These are phyloP conservation scores for Vitis rotundifolia DNA, from an alignment of 164 flowering plant species.

Conservation along the genomic window DNA sequence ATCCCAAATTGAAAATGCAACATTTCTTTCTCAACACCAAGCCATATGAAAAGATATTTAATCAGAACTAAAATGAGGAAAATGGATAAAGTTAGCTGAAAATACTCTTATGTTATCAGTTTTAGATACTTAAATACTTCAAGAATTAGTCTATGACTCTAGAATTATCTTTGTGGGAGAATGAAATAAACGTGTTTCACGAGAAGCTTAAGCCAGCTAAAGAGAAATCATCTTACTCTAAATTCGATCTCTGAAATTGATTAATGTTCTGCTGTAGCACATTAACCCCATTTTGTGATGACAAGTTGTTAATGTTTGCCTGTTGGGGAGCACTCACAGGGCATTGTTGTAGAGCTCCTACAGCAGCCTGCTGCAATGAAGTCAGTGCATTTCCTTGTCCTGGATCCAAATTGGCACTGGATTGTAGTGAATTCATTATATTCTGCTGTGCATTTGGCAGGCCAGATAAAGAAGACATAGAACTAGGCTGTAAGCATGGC, in stretches of 20 bases:
- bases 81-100: too few species aligned
- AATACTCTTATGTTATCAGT: too few species aligned
- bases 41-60: too few species aligned
- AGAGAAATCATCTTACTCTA: too few species aligned
- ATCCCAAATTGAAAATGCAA: too few species aligned
- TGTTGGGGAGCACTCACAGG: slow-evolving; percentile 52
- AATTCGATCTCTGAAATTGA: slow-evolving; percentile 48
- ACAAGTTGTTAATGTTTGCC: slow-evolving; percentile 42
- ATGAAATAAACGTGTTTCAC: too few species aligned
- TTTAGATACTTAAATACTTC: too few species aligned
- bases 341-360: slow-evolving; percentile 60
- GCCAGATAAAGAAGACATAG: slow-evolving; percentile 47
- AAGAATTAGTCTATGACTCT: too few species aligned
- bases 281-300: slow-evolving; percentile 54
- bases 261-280: slow-evolving; percentile 54
- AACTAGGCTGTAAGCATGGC: slow-evolving; percentile 46
- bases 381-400: slow-evolving; percentile 60
- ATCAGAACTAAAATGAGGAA: too few species aligned
- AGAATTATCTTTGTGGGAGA: too few species aligned
- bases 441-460: slow-evolving; percentile 50
- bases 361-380: slow-evolving; percentile 56
- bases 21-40: too few species aligned
- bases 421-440: slow-evolving; percentile 52
- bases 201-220: too few species aligned
- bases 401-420: slow-evolving; percentile 59